Evolutionary conservation across 78 protist genomes (phyloP).

Genomic region (Guillardia theta): DNA sequence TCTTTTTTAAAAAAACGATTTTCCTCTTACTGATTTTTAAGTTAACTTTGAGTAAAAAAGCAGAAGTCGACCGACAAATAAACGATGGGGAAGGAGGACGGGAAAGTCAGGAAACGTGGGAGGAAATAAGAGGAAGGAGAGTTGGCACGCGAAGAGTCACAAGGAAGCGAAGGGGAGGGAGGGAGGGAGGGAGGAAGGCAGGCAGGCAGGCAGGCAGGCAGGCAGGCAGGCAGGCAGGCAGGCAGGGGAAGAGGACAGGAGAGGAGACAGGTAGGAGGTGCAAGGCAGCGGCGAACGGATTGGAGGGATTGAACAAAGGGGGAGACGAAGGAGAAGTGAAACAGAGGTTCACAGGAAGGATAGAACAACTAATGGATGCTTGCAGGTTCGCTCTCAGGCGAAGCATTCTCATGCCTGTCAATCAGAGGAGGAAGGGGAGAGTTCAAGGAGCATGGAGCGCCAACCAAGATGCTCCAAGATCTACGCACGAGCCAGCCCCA

Average conservation of each 20-base stretch:
- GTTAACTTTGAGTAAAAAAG: no score
- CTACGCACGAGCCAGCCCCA: no score
- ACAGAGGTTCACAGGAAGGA: background rate
- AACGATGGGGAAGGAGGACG: background rate
- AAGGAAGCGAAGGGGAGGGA: background rate
- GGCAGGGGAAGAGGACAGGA: background rate
- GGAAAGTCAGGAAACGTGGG: background rate
- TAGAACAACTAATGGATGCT: background rate
- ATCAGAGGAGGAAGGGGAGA: background rate
- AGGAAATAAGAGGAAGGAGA: background rate
- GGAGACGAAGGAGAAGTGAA: background rate
- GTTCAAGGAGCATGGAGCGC: background rate
- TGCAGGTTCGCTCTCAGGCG: no score
- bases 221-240: background rate
- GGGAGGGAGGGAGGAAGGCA: background rate
- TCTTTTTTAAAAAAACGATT: no score
- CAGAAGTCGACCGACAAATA: background rate
- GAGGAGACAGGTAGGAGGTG: background rate
- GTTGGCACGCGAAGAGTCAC: background rate
- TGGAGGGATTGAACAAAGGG: background rate
- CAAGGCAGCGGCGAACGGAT: background rate
- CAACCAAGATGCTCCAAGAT: no score
- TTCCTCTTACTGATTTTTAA: no score
- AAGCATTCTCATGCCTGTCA: no score
- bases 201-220: background rate